Evolutionary conservation across 2,329 filamentous ascomycete genomes (phyloP), one percentile per base, ranked within the genome.

Genomic region (Aspergillus terreus): DNA sequence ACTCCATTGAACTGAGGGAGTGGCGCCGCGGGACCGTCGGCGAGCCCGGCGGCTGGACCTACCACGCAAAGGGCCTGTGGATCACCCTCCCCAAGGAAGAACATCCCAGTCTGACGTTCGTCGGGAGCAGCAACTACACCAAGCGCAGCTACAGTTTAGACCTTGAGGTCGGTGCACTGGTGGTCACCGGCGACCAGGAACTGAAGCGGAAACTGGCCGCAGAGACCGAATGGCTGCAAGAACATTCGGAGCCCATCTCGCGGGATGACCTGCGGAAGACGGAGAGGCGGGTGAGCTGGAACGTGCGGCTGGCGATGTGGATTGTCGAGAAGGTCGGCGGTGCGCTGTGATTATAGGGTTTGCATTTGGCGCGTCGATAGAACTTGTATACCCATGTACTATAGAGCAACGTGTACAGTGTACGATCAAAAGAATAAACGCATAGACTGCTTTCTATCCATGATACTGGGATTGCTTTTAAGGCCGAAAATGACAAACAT

Each of bases 51-150:
- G 92, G 90, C 1, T 99, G 95, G 94, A 96, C 92, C 0, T 99
- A 99, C 71, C 94, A 99, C 64, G 94, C 94, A 44, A 99, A 99
- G 72, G 94, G 94, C 0, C 78, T 97, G 2, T 97, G 92, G 92
- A 79, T 96, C 23, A 90, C 88, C 0, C 77, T 75, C 36, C 73
- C 66, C 35, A 76, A 78, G 2, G 81, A 86, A 44, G 70, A 77
- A 33, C 75, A 84, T 36, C 91, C 91, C 0, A 85, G 86, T 44
- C 78, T 97, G 50, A 95, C 86, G 30, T 78, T 97, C 15, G 82
- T 99, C 1, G 94, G 94, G 1, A 95, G 89, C 66, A 94, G 88
- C 9, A 99, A 99, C 67, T 99, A 97, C 71, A 99, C 94, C 0
- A 92, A 94, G 69, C 80, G 94, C 44, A 95, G 90, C 65, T 97